These are phyloP conservation scores for Stagonosporopsis chrysanthemi DNA, from an alignment of 2,329 filamentous ascomycete species.

Conservation along the genomic window DNA sequence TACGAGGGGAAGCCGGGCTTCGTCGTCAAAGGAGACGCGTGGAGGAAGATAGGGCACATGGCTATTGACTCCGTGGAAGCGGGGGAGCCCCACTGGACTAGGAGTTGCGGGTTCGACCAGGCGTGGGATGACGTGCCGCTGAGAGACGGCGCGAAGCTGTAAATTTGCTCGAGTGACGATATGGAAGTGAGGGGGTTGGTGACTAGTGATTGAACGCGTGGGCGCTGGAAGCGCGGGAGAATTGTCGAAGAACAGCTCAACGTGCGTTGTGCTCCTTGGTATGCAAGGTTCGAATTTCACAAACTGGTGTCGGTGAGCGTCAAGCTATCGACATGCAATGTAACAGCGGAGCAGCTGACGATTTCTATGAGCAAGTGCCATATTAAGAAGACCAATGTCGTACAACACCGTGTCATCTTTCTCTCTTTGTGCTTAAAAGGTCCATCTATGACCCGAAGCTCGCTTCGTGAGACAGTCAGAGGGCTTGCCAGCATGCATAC, in stretches of 20 bases:
- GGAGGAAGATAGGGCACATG: constrained; percentile 68
- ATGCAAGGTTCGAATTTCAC: constrained; percentile 13
- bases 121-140: constrained; percentile 64
- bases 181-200: background rate
- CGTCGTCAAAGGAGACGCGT: constrained; percentile 63
- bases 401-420: constrained; percentile 1
- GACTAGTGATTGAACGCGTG: constrained; percentile 7
- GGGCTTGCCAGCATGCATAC: constrained; percentile 7
- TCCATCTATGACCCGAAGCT: background rate
- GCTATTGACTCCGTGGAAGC: constrained; percentile 68
- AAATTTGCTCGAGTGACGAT: constrained; percentile 8
- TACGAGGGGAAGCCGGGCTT: constrained; percentile 57
- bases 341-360: background rate
- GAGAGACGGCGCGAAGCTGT: constrained; percentile 36
- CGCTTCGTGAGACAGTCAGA: constrained; percentile 1
- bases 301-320: background rate
- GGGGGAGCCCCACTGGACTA: constrained; percentile 64
- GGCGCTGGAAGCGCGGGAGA: constrained; percentile 16
- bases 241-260: constrained; percentile 2
- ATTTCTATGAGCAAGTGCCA: background rate
- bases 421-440: background rate
- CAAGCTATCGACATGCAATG: constrained; percentile 12
- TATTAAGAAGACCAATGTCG: background rate
- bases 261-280: background rate
- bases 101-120: constrained; percentile 68